Conservation (phyloP, 805 yeast genomes). For the Kazachstania kunashirensis region DNA sequence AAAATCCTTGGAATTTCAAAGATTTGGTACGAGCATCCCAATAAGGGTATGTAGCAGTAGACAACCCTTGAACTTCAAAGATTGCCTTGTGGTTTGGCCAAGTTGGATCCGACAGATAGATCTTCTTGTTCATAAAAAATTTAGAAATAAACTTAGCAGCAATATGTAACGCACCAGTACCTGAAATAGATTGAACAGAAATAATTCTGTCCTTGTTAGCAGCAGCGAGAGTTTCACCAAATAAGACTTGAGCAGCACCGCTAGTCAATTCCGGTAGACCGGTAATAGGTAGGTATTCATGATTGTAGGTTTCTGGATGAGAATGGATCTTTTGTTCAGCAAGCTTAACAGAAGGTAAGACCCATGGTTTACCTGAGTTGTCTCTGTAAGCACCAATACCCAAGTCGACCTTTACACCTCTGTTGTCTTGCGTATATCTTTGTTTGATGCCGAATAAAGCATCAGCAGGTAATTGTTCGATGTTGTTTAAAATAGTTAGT, state of each 20-base stretch:
- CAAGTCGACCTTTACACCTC: slow-evolving; percentile 66
- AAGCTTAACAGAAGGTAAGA: slow-evolving; percentile 60
- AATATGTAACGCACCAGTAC: slow-evolving; percentile 91
- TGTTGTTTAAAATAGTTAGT: slow-evolving; percentile 31
- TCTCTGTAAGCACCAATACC: slow-evolving; percentile 96
- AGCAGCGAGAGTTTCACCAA: slow-evolving; percentile 52
- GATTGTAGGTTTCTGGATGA: slow-evolving; percentile 52
- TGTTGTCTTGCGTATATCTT: slow-evolving; percentile 47
- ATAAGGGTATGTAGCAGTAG: slow-evolving; percentile 68
- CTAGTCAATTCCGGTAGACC: slow-evolving; percentile 61
- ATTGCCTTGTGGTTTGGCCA: slow-evolving; percentile 95
- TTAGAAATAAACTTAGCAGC: slow-evolving; percentile 49
- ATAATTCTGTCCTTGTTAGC: slow-evolving; percentile 57
- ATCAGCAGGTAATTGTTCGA: slow-evolving; percentile 69
- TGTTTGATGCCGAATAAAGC: slow-evolving; percentile 77
- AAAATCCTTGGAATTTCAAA: slow-evolving; percentile 60
- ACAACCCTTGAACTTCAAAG: slow-evolving; percentile 60
- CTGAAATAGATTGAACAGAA: slow-evolving; percentile 82
- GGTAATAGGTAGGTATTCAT: slow-evolving; percentile 78
- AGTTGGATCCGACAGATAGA: slow-evolving; percentile 83
- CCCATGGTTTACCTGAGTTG: slow-evolving; percentile 77
- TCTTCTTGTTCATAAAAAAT: slow-evolving; percentile 27
- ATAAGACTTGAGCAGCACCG: slow-evolving; percentile 64
- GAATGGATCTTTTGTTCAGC: slow-evolving; percentile 60
- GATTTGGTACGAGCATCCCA: slow-evolving; percentile 68